Base-by-base conservation (phyloP, 495 filamentous ascomycete genomes). In the Aspergillus funiculosus region DNA sequence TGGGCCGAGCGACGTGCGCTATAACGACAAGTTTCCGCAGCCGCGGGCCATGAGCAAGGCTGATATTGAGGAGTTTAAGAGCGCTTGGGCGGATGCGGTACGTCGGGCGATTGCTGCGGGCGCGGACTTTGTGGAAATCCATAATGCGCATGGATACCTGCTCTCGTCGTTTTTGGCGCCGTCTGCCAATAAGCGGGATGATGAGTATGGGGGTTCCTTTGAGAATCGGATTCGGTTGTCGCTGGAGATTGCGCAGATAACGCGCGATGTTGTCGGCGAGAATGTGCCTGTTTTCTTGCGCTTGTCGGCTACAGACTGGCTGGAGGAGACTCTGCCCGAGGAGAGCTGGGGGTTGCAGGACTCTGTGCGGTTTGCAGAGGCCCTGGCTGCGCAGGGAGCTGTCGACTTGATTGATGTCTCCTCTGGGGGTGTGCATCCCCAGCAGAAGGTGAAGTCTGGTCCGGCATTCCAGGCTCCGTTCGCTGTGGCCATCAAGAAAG, bases 401-500 rank as follows among this genome's bases (percentile, higher is more conserved):
- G 68, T 87, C 8, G 84, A 87, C 51, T 52, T 87, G 22, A 59
- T 89, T 6, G 85, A 89, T 57, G 72, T 86, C 15, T 79, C 73
- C 26, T 70, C 67, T 6, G 85, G 80, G 25, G 85, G 82, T 10
- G 69, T 76, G 13, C 73, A 85, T 50, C 51, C 71, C 0, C 57
- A 57, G 11, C 82, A 87, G 63, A 77, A 80, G 55, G 65, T 86
- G 39, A 68, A 75, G 21, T 43, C 59, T 0, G 69, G 71, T 0
- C 77, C 77, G 9, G 81, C 67, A 0, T 87, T 86, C 68, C 85
- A 89, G 63, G 77, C 74, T 5, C 73, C 71, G n/a, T 80, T 82
- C 44, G 74, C 85, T 1, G 63, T 74, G 10, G 73, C 66, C 9
- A 69, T 87, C n/a, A 78, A 81, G 66, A 70, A 80, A 55, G 79